A percentile compares a stretch with the other conserved stretches of the same genome.
These are phyloP conservation scores for Trametes meyenii DNA, from an alignment of 768 basidiomycete genomes.

Conservation along the genomic window DNA sequence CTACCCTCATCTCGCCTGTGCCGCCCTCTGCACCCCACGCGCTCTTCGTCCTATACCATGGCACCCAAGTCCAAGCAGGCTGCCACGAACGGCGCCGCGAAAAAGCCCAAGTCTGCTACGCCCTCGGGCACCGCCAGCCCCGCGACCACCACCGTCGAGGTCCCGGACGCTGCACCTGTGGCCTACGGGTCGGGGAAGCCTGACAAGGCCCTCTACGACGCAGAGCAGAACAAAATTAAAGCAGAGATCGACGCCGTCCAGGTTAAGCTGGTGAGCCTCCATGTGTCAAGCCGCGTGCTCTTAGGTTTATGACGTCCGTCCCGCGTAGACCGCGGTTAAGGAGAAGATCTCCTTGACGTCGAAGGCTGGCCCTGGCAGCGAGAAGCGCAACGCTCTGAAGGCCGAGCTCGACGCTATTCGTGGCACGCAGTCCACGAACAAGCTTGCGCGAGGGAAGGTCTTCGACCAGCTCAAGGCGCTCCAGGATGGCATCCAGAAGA, in stretches of 20 bases:
- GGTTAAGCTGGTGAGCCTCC: constrained; percentile 68
- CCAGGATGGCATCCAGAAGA: constrained; percentile 80
- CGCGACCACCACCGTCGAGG: constrained; percentile 33
- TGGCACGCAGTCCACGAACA: constrained; percentile 75
- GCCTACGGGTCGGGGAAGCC: constrained; percentile 59
- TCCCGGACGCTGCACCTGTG: constrained; percentile 19
- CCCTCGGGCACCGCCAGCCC: constrained; percentile 43
- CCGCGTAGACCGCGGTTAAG: constrained; percentile 61
- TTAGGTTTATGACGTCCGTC: constrained; percentile 16
- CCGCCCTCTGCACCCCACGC: constrained; percentile 11
- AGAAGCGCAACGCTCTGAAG: constrained; percentile 70
- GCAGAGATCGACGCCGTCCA: constrained; percentile 84
- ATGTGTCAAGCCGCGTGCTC: constrained; percentile 1
- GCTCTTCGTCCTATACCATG: constrained; percentile 33
- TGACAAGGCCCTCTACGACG: constrained; percentile 83
- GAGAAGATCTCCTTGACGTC: constrained; percentile 73
- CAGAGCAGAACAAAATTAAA: constrained; percentile 83
- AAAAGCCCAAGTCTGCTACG: constrained; percentile 40
- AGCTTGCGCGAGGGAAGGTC: constrained; percentile 68
- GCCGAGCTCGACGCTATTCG: constrained; percentile 82
- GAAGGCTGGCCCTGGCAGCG: constrained; percentile 66
- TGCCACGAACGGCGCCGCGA: constrained; percentile 43
- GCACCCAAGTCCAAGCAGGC: constrained; percentile 60
- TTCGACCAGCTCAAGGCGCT: constrained; percentile 78
- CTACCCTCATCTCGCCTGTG: constrained; percentile 34